phyloP scores from a whole-genome alignment of 306 rosid species.

The Quercus dentata region DNA sequence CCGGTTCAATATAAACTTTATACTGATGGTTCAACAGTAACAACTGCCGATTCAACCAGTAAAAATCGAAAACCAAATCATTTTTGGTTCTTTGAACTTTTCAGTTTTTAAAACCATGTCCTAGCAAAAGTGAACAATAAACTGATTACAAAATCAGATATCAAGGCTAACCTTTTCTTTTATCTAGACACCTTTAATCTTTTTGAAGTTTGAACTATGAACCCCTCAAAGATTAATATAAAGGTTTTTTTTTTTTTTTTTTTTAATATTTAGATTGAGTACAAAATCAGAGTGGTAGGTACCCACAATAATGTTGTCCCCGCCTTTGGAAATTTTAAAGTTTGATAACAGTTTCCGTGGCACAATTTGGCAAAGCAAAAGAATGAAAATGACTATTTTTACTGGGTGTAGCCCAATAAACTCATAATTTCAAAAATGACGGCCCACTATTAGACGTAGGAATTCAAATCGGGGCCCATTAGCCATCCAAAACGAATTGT shows the following conservation, averaged over 20 bases:
- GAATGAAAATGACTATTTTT: not conserved
- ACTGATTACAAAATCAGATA: too few relatives aligned
- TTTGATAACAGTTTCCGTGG: not conserved
- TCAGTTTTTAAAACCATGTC: too few relatives aligned
- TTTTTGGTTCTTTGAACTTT: too few relatives aligned
- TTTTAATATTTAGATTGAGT: not conserved
- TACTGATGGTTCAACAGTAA: too few relatives aligned
- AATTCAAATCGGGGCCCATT: not conserved
- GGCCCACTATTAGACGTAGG: not conserved
- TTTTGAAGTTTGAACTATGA: not conserved
- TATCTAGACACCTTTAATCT: not conserved
- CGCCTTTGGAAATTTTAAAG: not conserved
- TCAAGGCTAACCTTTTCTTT: too few relatives aligned
- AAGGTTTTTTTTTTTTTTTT: not conserved
- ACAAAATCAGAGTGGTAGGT: not conserved
- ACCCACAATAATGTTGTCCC: not conserved
- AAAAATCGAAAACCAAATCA: too few relatives aligned
- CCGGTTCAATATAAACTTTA: too few relatives aligned
- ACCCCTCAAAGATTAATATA: not conserved
- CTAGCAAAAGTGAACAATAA: too few relatives aligned
- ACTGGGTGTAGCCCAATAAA: not conserved
- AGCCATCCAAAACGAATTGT: not conserved
- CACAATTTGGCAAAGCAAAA: not conserved
- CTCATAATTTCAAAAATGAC: conserved; percentile 12
- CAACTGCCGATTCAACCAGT: too few relatives aligned